A percentile compares a stretch with the other conserved stretches of the same genome.
Conservation (phyloP, 352 stramenopile genomes). For the Phytophthora aleatoria region DNA sequence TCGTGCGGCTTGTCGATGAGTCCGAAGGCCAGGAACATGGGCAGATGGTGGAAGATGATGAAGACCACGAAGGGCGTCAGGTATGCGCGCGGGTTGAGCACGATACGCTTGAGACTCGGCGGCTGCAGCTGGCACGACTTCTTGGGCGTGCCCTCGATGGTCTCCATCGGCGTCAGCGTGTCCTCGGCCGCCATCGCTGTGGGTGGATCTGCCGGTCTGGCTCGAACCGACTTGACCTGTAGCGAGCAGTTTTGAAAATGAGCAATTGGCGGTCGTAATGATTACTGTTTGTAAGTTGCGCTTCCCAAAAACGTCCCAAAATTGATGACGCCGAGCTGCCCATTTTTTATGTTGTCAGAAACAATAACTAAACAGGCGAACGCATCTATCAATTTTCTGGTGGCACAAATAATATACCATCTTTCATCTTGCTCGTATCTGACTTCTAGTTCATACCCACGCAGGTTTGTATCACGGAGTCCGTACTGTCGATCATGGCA, state of each 20-base stretch:
- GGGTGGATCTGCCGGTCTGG: neutral
- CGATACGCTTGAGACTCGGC: constrained; percentile 62
- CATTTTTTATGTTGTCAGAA: neutral
- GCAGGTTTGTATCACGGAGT: no score
- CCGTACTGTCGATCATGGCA: no score
- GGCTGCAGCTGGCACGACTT: constrained; percentile 18
- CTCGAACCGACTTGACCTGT: constrained; percentile 7
- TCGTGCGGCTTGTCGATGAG: constrained; percentile 42
- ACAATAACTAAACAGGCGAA: no score
- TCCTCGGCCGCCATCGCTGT: constrained; percentile 17
- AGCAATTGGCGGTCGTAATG: neutral
- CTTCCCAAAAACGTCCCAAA: neutral
- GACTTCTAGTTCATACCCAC: no score
- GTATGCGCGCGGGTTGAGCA: constrained; percentile 83
- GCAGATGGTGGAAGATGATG: constrained; percentile 66
- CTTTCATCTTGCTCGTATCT: neutral
- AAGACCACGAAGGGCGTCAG: constrained; percentile 61
- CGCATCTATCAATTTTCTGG: no score
- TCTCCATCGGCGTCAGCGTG: constrained; percentile 30
- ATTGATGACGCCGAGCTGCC: neutral
- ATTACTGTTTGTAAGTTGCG: neutral
- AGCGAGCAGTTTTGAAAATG: constrained; percentile 12
- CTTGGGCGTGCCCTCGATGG: constrained; percentile 29
- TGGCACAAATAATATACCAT: neutral
- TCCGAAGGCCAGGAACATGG: constrained; percentile 62